These are phyloP conservation scores for Ophiostoma tasmaniense DNA, from an alignment of 2,329 filamentous ascomycete species.

Conservation along the genomic window DNA sequence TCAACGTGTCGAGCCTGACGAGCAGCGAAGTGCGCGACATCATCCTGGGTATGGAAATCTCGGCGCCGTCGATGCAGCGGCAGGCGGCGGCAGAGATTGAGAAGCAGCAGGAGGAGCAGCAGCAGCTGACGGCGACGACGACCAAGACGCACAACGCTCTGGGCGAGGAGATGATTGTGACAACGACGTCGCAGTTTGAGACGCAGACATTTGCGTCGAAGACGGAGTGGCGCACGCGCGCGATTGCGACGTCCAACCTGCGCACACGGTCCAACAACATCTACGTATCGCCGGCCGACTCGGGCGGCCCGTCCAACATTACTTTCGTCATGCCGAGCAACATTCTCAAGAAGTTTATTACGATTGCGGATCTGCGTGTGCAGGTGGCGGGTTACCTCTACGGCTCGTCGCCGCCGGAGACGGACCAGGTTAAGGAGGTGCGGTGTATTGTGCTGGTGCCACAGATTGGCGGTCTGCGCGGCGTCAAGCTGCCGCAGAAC, in stretches of 20 bases:
- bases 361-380: constrained; percentile 88
- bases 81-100: constrained; percentile 98
- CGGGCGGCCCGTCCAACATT: constrained; percentile 58
- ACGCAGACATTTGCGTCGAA: constrained; percentile 97
- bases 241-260: constrained; percentile 92
- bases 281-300: constrained; percentile 93
- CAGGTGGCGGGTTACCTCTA: constrained; percentile 96
- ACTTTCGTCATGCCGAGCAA: constrained; percentile 99
- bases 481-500: constrained; percentile 82
- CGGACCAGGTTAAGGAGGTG: constrained; percentile 94
- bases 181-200: constrained; percentile 95
- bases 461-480: constrained; percentile 87
- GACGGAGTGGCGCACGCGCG: constrained; percentile 95
- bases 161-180: constrained; percentile 96
- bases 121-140: constrained; percentile 91
- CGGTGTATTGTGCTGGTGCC: constrained; percentile 96
- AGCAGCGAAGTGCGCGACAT: constrained; percentile 97
- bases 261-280: constrained; percentile 95
- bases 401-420: constrained; percentile 83
- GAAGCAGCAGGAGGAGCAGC: constrained; percentile 95
- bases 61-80: constrained; percentile 92
- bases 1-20: constrained; percentile 94
- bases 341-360: constrained; percentile 95
- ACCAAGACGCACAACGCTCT: constrained; percentile 97
- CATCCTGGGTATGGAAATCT: constrained; percentile 99